These are phyloP conservation scores for Mycena citricolor DNA, from an alignment of 1,284 basidiomycete genomes.

Conservation along the genomic window DNA sequence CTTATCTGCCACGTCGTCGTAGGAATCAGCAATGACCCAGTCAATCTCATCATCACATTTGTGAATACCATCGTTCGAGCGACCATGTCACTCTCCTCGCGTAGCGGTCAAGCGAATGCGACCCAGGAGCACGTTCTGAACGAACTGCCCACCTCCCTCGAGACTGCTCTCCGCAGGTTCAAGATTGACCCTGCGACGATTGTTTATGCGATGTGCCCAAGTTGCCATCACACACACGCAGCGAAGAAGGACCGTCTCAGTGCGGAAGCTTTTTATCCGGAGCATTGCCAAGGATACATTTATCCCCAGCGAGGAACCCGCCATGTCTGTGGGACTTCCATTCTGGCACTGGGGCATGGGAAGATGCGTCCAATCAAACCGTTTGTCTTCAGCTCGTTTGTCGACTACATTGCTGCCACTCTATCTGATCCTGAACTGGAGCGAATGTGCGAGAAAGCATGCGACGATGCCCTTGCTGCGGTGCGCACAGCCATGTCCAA, in stretches of 20 bases:
- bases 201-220: slow-evolving; percentile 14
- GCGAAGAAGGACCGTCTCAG: slow-evolving; percentile 15
- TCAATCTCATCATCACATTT: slow-evolving; percentile 18
- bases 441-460: slow-evolving; percentile 14
- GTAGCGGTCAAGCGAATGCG: slow-evolving; percentile 9
- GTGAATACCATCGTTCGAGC: slow-evolving; percentile 17
- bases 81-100: slow-evolving; percentile 16
- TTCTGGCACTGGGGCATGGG: slow-evolving; percentile 14
- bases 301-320: slow-evolving; percentile 14
- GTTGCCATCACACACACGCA: slow-evolving; percentile 16
- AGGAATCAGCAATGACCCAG: slow-evolving; percentile 11
- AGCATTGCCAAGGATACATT: slow-evolving; percentile 13
- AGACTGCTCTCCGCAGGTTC: slow-evolving; percentile 16
- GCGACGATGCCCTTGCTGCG: slow-evolving; percentile 15
- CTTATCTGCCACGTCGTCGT: slow-evolving; percentile 17
- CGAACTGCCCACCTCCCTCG: slow-evolving; percentile 16
- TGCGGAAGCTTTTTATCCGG: slow-evolving; percentile 11
- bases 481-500: slow-evolving; percentile 4
- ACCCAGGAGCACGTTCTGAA: slow-evolving; percentile 15
- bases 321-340: slow-evolving; percentile 4
- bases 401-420: slow-evolving; percentile 15
- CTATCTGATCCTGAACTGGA: slow-evolving; percentile 18
- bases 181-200: slow-evolving; percentile 19
- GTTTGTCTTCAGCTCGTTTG: slow-evolving; percentile 14
- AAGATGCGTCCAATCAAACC: slow-evolving; percentile 19